Evolutionary conservation across 164 flowering plant species (phyloP), one percentile per base, ranked within the genome.

Genomic region (Vitis amurensis): DNA sequence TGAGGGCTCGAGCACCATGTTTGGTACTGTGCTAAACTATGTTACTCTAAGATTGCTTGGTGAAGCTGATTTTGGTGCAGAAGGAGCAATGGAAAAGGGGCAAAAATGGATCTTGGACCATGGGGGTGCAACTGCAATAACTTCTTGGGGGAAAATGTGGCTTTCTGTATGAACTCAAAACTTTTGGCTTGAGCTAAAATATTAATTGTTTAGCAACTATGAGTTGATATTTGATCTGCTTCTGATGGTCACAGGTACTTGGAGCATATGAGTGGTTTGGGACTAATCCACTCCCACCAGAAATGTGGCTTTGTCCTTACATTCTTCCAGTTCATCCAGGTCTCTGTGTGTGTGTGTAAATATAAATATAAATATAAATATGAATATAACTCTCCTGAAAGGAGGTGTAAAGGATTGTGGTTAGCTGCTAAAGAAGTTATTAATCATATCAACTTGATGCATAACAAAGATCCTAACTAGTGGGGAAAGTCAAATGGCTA

Each of bases 121-220:
- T 53, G 68, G 74, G 3, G 74, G 74, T 63, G 74, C 68, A 11
- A 30, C 44, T 56, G 37, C 61, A 4, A 72, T 72, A 12, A 68
- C 75, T 4, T 66, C 75, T 1, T 72, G 75, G 75, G 75, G 75
- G 55, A 72, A 72, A 48, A 14, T 60, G 16, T 66, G 53, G 52
- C 59, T 72, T 16, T 49, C 75, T 16, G 75, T 66, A 66, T 29
- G 17, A 16, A 58, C 55, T 52, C 55, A 52, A 12, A 52, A 12
- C 6, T 52, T 52, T 52, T 52, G 14, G n/a, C 3, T 13, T 52
- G 14, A 13, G n/a, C 15, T n/a, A 11, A 52, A 13, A 52, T 12
- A 52, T 52, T 52, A n/a, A 52, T 31, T 52, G 15, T 52, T 52
- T n/a, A 1, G n/a, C 14, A 52, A 12, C 4, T 52, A 52, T 52